Conservation (phyloP, 2,329 filamentous ascomycete species). For the Bipolaris sorokiniana region DNA sequence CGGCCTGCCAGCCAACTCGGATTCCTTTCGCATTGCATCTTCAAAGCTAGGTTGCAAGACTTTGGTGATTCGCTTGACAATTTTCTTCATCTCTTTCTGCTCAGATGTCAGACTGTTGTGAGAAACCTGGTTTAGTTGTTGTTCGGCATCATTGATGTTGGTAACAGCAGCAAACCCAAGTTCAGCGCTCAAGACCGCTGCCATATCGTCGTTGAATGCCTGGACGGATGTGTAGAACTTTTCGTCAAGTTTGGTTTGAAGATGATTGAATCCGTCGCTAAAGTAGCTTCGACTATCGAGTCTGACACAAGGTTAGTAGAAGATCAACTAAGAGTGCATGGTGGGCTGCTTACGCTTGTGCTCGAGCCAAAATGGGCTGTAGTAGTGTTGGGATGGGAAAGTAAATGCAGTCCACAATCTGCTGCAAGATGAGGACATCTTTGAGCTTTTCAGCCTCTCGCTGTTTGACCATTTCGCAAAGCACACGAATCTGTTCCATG, state of each 20-base stretch:
- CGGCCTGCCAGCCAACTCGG: slow-evolving; percentile 75
- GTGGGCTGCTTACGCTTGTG: slow-evolving; percentile 72
- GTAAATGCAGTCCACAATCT: slow-evolving; percentile 86
- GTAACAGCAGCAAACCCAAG: slow-evolving; percentile 56
- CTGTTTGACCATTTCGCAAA: slow-evolving; percentile 74
- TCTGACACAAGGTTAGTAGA: slow-evolving; percentile 21
- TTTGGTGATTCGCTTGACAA: slow-evolving; percentile 90
- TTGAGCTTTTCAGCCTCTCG: slow-evolving; percentile 80
- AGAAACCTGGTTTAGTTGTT: slow-evolving; percentile 50
- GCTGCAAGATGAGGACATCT: slow-evolving; percentile 74
- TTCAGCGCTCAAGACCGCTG: slow-evolving; percentile 61
- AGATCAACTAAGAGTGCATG: not conserved
- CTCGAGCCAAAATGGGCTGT: slow-evolving; percentile 78
- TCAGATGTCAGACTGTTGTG: slow-evolving; percentile 61
- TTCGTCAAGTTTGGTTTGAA: slow-evolving; percentile 61
- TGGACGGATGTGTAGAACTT: slow-evolving; percentile 66
- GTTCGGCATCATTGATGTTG: slow-evolving; percentile 50
- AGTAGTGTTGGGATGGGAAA: slow-evolving; percentile 84
- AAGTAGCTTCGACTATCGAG: slow-evolving; percentile 61
- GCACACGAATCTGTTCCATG: slow-evolving; percentile 73
- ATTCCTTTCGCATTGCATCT: slow-evolving; percentile 76
- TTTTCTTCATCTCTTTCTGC: slow-evolving; percentile 78
- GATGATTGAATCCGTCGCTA: slow-evolving; percentile 58
- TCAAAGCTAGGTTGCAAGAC: slow-evolving; percentile 79
- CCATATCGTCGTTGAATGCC: slow-evolving; percentile 65